phyloP scores from a whole-genome alignment of 148 eudicot species.

The Rhododendron williamsianum region DNA sequence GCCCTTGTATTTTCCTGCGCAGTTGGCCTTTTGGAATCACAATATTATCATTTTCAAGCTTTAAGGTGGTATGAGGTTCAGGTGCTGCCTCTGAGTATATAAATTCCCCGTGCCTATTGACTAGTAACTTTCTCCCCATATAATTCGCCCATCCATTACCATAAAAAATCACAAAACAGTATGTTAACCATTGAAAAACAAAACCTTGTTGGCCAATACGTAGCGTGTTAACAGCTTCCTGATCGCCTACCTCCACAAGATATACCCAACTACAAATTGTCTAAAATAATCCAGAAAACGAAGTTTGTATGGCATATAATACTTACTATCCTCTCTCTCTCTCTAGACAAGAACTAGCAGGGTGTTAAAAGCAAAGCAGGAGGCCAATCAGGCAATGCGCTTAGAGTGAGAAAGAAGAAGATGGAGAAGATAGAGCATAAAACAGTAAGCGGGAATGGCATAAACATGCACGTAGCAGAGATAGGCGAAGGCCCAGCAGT shows the following conservation, averaged over 20 bases:
- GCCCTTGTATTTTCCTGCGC: not conserved
- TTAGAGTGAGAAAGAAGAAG: conserved; percentile 3
- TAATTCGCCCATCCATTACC: not conserved
- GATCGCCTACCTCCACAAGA: not conserved
- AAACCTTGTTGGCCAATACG: not conserved
- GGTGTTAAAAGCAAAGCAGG: not conserved
- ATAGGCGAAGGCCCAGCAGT: conserved; percentile 34
- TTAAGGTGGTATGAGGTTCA: not conserved
- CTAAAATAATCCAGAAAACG: too few relatives aligned
- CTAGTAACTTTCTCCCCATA: not conserved
- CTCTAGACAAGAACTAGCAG: not conserved
- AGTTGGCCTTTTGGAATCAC: not conserved
- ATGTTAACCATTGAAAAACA: not conserved
- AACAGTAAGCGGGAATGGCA: conserved; percentile 23
- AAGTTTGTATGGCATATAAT: not conserved
- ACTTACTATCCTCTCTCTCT: not conserved
- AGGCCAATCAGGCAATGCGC: not conserved
- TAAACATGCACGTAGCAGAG: conserved; percentile 36
- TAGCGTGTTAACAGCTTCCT: not conserved
- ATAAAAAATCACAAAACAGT: not conserved
- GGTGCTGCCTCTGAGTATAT: not conserved
- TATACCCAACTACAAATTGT: too few relatives aligned
- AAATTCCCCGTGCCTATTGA: not conserved
- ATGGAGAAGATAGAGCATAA: conserved; percentile 35
- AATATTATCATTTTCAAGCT: not conserved